These are phyloP conservation scores for Ustilago sp. DNA, from an alignment of 1,284 basidiomycete species.

Conservation along the genomic window DNA sequence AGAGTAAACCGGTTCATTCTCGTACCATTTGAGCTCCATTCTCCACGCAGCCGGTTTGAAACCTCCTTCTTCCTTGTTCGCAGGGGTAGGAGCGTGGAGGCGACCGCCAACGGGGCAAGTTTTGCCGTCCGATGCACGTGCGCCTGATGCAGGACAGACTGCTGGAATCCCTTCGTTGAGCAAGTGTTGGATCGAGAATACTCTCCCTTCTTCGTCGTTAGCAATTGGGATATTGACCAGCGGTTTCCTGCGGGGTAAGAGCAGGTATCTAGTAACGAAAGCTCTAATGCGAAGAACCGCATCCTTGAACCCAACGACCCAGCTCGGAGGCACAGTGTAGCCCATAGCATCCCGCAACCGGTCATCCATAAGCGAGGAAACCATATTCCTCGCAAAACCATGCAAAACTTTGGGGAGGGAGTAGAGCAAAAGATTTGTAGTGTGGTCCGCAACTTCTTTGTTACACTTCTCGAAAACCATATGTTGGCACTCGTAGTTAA, in stretches of 20 bases:
- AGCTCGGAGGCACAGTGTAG: slow-evolving; percentile 19
- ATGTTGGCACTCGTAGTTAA: slow-evolving; percentile 36
- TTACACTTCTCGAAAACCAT: slow-evolving; percentile 40
- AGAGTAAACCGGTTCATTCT: slow-evolving; percentile 48
- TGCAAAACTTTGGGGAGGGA: slow-evolving; percentile 20
- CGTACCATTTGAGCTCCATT: slow-evolving; percentile 48
- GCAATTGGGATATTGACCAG: slow-evolving; percentile 31
- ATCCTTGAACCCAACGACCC: slow-evolving; percentile 27
- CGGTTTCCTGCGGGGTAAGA: slow-evolving; percentile 29
- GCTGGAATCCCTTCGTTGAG: slow-evolving; percentile 32
- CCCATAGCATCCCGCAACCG: slow-evolving; percentile 37
- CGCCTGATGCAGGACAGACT: slow-evolving; percentile 49
- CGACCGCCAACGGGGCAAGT: slow-evolving; percentile 47
- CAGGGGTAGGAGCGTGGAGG: slow-evolving; percentile 7
- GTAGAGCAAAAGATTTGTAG: slow-evolving; percentile 40
- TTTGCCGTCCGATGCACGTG: slow-evolving; percentile 34
- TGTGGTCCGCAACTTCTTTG: slow-evolving; percentile 44
- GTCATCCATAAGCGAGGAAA: slow-evolving; percentile 43
- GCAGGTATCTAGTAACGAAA: slow-evolving; percentile 11
- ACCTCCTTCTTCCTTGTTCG: background rate
- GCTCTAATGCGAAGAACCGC: slow-evolving; percentile 14
- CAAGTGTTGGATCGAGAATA: slow-evolving; percentile 32
- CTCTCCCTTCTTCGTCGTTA: slow-evolving; percentile 19
- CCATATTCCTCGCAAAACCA: slow-evolving; percentile 29
- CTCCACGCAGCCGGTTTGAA: slow-evolving; percentile 34